phyloP scores from a whole-genome alignment of 495 filamentous ascomycete genomes.

The Hypoxylon fragiforme region DNA sequence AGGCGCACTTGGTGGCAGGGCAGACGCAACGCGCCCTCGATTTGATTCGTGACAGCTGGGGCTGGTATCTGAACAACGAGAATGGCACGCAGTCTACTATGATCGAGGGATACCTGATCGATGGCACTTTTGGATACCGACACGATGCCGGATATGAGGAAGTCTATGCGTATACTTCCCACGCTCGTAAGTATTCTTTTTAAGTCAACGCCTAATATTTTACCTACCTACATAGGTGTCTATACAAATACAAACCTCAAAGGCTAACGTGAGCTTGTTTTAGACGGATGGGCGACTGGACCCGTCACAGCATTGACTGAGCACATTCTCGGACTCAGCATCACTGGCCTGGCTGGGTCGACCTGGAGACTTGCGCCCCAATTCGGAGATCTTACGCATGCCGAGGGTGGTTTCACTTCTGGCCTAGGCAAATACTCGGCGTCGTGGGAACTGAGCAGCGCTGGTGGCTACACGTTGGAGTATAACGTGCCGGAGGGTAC shows the following conservation, averaged over 20 bases:
- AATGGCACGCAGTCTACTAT: slow-evolving; percentile 66
- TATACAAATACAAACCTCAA: no score
- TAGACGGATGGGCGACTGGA: slow-evolving; percentile 61
- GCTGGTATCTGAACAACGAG: slow-evolving; percentile 63
- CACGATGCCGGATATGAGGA: slow-evolving; percentile 53
- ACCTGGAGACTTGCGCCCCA: slow-evolving; percentile 62
- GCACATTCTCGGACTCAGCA: slow-evolving; percentile 59
- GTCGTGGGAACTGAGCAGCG: slow-evolving; percentile 8
- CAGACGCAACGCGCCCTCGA: slow-evolving; percentile 58
- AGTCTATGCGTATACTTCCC: slow-evolving; percentile 58
- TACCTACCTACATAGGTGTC: no score
- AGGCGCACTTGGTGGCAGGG: slow-evolving; percentile 59
- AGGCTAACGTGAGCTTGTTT: slow-evolving; percentile 7
- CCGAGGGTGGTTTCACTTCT: slow-evolving; percentile 62
- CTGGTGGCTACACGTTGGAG: slow-evolving; percentile 12
- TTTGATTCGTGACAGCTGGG: slow-evolving; percentile 64
- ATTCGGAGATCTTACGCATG: slow-evolving; percentile 58
- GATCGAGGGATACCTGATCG: slow-evolving; percentile 62
- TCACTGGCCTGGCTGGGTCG: slow-evolving; percentile 53
- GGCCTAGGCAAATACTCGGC: slow-evolving; percentile 51
- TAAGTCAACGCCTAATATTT: no score
- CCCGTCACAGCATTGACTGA: slow-evolving; percentile 62
- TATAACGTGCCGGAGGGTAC: slow-evolving; percentile 20
- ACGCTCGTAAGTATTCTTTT: slow-evolving; percentile 45
- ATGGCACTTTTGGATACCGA: slow-evolving; percentile 63